Evolutionary conservation across 2,329 filamentous ascomycete genomes (phyloP).

Genomic region (Karstenula rhodostoma): DNA sequence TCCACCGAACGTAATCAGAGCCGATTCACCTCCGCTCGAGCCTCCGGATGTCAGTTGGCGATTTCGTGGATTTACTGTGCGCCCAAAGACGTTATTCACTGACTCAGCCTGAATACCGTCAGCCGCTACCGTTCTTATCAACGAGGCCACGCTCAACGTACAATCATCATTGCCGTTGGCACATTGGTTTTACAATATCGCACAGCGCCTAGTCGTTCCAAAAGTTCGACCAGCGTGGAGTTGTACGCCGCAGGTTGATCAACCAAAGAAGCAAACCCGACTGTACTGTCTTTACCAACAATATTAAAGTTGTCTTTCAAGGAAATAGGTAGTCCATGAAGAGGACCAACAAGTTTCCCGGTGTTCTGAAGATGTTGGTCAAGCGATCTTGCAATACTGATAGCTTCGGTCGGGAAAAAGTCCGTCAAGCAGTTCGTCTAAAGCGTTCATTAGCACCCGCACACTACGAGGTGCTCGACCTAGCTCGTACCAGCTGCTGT

Average conservation of each 20-base stretch:
- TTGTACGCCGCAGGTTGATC: conserved; percentile 65
- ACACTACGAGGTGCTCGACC: neutral
- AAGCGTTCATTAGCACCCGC: neutral
- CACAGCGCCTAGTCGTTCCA: conserved; percentile 69
- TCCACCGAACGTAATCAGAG: conserved; percentile 67
- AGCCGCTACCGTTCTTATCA: neutral
- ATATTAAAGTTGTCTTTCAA: conserved; percentile 78
- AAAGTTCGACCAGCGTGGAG: conserved; percentile 64
- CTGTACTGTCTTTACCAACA: conserved; percentile 65
- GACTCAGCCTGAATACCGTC: conserved; percentile 58
- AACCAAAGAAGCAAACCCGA: conserved; percentile 71
- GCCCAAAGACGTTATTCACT: conserved; percentile 71
- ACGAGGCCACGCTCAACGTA: conserved; percentile 19
- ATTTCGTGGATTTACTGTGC: conserved; percentile 69
- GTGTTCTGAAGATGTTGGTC: conserved; percentile 60
- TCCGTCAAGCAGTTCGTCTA: conserved; percentile 69
- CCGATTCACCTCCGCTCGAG: conserved; percentile 72
- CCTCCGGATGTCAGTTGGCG: conserved; percentile 68
- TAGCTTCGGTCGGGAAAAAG: conserved; percentile 63
- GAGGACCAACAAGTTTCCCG: conserved; percentile 63
- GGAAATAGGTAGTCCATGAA: conserved; percentile 72
- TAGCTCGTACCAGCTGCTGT: conserved; percentile 59
- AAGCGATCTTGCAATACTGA: conserved; percentile 60
- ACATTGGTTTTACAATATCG: conserved; percentile 77
- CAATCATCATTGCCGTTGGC: conserved; percentile 74